phyloP scores from a whole-genome alignment of 768 basidiomycete species.

The Lepiota subincarnata region DNA sequence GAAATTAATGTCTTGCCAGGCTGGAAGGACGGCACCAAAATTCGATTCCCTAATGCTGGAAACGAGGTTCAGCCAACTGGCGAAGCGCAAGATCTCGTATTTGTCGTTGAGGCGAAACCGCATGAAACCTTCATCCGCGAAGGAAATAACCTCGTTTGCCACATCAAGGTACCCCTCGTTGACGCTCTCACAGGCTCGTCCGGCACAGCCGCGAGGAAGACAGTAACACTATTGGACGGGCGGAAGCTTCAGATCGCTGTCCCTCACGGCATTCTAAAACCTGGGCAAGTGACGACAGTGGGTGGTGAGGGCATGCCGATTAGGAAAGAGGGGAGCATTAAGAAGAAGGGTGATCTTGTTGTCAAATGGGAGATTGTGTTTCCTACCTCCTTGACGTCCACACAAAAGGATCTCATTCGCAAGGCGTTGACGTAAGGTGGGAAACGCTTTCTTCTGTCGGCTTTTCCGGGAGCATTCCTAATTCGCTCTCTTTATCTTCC shows the following conservation, averaged over 20 bases:
- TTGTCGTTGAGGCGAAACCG: constrained; percentile 94
- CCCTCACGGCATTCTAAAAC: constrained; percentile 70
- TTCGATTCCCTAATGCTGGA: constrained; percentile 83
- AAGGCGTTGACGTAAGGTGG: constrained; percentile 43
- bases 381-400: constrained; percentile 67
- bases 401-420: constrained; percentile 78
- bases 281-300: constrained; percentile 68
- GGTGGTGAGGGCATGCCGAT: constrained; percentile 89
- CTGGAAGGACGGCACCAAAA: constrained; percentile 95
- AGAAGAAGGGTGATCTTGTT: constrained; percentile 79
- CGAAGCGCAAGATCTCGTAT: constrained; percentile 87
- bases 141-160: constrained; percentile 73
- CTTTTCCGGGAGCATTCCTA: no score
- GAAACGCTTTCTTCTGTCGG: no score
- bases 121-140: constrained; percentile 73
- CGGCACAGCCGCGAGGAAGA: constrained; percentile 32
- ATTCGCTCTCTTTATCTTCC: no score
- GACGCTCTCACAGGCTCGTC: constrained; percentile 70
- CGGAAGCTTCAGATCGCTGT: constrained; percentile 64
- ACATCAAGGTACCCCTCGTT: constrained; percentile 65
- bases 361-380: constrained; percentile 83
- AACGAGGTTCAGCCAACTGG: constrained; percentile 64
- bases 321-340: constrained; percentile 66
- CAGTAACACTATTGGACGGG: constrained; percentile 75
- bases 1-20: constrained; percentile 81